phyloP scores from a whole-genome alignment of 176 grass and related monocot genomes.

The Carex scoparia region DNA sequence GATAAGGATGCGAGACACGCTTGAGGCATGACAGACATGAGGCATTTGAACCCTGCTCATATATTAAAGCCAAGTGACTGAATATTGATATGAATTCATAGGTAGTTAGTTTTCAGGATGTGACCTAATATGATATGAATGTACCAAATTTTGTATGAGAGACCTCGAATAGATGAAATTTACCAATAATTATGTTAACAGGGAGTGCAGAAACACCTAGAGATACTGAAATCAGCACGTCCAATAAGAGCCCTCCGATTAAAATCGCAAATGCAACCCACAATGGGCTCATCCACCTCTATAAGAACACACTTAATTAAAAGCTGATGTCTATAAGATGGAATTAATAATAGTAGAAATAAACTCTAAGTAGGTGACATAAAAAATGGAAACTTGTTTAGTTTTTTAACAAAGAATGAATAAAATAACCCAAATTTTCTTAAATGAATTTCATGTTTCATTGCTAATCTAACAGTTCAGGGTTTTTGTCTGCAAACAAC shows the following conservation, averaged over 20 bases:
- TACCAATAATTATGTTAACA: conserved; percentile 99
- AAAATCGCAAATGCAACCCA: conserved; percentile 99
- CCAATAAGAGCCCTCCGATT: conserved; percentile 92
- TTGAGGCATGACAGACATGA: too few species aligned
- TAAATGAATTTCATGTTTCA: background rate
- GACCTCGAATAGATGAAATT: conserved; percentile 20
- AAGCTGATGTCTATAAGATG: conserved; percentile 33
- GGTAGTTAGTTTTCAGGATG: conserved; percentile 18
- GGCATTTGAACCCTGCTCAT: background rate
- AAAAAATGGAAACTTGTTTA: conserved; percentile 22
- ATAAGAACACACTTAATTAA: conserved; percentile 28
- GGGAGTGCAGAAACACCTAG: conserved; percentile 92
- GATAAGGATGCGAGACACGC: too few species aligned
- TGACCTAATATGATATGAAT: conserved; percentile 18
- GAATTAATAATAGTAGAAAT: conserved; percentile 16
- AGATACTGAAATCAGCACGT: conserved; percentile 98
- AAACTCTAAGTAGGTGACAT: conserved; percentile 5
- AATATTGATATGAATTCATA: background rate
- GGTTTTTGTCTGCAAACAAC: background rate
- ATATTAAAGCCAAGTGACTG: background rate
- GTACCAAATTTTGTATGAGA: conserved; percentile 16
- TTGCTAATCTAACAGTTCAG: background rate
- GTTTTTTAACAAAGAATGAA: conserved; percentile 22
- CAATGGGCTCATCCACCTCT: conserved; percentile 93
- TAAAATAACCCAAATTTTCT: background rate